Base-by-base conservation (phyloP, 306 rosid genomes). In the Cotoneaster glaucophyllus region DNA sequence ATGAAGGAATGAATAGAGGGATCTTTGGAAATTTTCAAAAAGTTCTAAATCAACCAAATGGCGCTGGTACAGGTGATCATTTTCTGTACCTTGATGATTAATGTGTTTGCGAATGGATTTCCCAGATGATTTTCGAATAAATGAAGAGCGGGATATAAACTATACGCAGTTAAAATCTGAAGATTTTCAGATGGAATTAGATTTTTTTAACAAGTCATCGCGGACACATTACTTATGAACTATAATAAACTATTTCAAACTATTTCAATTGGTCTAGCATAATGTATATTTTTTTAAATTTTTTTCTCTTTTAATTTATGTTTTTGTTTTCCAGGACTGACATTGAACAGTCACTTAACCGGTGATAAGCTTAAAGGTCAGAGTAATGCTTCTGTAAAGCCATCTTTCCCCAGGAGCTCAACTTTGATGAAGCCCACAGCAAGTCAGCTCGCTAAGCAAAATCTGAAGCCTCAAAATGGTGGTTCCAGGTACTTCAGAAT, bases 391-490 rank as follows among this genome's bases (percentile, higher is more conserved):
- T 77, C 82, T 80, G 64, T 39, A 58, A 82, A 82, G 74, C 74
- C 84, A 28, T 78, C 79, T 53, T 61, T 70, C 34, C 72, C 81
- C 57, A 85, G 87, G 88, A 82, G 86, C 82, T 90, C 96, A 63
- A 95, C 98, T 44, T 86, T 95, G 83, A 87, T 95, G 96, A 95
- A 92, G 82, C 95, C 98, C 71, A 92, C 98, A 28, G 97, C 95
- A 39, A 90, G 98, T 87, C 97, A 86, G 75, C 84, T 95, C 69
- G 98, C 98, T n/a, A 92, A 93, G 85, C 95, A 89, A 81, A 88
- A 87, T 67, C 77, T 77, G 13, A 74, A 81, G 34, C 45, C 71
- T 67, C 90, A 81, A 71, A 70, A 28, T 83, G 79, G 82, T 81
- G 82, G 84, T 74, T 87, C 87, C 67, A 90, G 96, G 99, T 95